Base-by-base conservation (phyloP, 257 asterid genomes). In the Linderniella brevidens region DNA sequence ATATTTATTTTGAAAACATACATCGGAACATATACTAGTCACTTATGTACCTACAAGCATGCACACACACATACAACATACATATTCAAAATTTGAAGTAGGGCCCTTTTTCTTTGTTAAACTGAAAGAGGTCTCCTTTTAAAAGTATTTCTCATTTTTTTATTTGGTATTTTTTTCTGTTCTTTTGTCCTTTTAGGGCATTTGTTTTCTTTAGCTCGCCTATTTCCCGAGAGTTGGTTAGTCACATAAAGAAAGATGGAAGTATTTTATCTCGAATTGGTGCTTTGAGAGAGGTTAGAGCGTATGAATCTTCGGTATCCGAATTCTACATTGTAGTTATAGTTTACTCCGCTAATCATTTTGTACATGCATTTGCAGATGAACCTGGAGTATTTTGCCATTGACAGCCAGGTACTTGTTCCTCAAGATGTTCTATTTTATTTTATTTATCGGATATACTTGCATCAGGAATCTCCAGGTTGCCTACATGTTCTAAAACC, bases 171-270 rank as follows among this genome's bases (percentile, higher is more conserved):
- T 39, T 50, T 55, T 42, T 46, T 37, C 50, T 35, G 0, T 54
- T 42, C 55, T 56, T 35, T 46, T 60, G 51, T 53, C n/a, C 55
- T 56, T 49, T 37, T 50, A 90, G 99, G 86, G 94, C 99, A 50
- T 90, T 77, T 55, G 83, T 90, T 46, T 90, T 90, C 80, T 90
- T 90, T 56, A 90, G 99, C 77, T 85, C 99, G 58, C 78, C 96
- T 55, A 78, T 90, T 64, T 48, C 93, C 32, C 68, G 73, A 16
- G 99, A 90, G 62, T 59, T 81, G 71, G 99, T 90, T 59, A 73
- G 64, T 66, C 75, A 77, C 71, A 77, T 90, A 54, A 90, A 79
- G 75, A 79, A 64, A 70, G 85, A 81, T 57, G 69, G 74, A 55
- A 77, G 80, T 72, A 96, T 85, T 59, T 58, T 81, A 65, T 64